Evolutionary conservation across 352 stramenopile species (phyloP), one percentile per base, ranked within the genome.

Genomic region (Globisporangium parvum): DNA sequence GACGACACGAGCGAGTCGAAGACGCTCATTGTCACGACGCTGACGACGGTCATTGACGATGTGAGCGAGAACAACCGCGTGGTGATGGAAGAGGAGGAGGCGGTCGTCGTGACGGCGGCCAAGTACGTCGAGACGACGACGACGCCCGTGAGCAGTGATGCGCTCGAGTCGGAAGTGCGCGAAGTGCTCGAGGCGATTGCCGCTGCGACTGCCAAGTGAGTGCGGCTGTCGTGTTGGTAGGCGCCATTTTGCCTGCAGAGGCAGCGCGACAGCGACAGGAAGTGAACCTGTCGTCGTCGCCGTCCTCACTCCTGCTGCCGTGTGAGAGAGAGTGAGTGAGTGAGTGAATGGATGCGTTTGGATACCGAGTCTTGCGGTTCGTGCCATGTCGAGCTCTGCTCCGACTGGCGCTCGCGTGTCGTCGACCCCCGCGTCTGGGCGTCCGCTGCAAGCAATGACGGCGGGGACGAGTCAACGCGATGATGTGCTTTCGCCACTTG

Each of bases 31-130:
- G 45, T 50, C 11, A 50, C 45, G 45, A 50, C 45, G 21, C 26
- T n/a, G 9, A 42, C 45, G 45, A 50, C 45, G 1, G 45, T 42
- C 10, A 42, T 57, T 15, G 42, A 51, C 23, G 53, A 58, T 6
- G 33, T 58, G n/a, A 58, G 53, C 15, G 53, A 51, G 45, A 58
- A 58, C 53, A 58, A 58, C 31, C 42, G 42, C 42, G 42, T 24
- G 20, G 33, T 52, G 20, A 35, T 52, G 21, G 53, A 58, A 5
- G 53, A 58, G 50, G 53, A 44, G 24, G 17, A 48, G 14, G 20
- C 41, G 18, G 15, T 47, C 35, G 20, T 47, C 23, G 18, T 52
- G 21, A 21, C 40, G 17, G 50, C 33, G 18, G 37, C 35, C 35
- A 55, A 47, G 60, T 41, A 41, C 15, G 35, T 42, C 37, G 37